A percentile compares a stretch with the other conserved stretches of the same genome.
phyloP scores from a whole-genome alignment of 257 asterid genomes.

The Craterostigma plantagineum region DNA sequence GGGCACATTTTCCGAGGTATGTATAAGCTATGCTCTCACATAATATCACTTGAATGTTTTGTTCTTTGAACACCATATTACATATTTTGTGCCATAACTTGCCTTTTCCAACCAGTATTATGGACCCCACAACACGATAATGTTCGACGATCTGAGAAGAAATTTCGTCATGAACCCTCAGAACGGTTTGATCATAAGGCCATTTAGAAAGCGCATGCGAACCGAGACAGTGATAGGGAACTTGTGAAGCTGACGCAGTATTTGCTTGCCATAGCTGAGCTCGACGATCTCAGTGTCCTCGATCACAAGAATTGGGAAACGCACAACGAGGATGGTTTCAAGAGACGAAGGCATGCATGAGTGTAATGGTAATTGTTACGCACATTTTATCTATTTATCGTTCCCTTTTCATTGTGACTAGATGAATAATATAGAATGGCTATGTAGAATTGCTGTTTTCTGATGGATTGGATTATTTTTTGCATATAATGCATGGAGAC shows the following conservation, averaged over 20 bases:
- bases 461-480: too few species aligned
- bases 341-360: conserved; percentile 60
- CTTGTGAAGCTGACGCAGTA: conserved; percentile 79
- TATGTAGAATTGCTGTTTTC: too few species aligned
- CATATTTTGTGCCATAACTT: too few species aligned
- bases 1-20: conserved; percentile 80
- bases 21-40: conserved; percentile 4
- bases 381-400: too few species aligned
- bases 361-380: background rate
- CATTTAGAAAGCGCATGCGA: conserved; percentile 71
- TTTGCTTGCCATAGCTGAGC: conserved; percentile 71
- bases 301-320: conserved; percentile 82
- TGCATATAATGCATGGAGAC: too few species aligned
- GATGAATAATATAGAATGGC: too few species aligned
- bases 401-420: too few species aligned
- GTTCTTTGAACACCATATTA: too few species aligned
- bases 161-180: conserved; percentile 95
- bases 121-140: conserved; percentile 61
- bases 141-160: conserved; percentile 87
- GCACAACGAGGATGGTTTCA: conserved; percentile 31
- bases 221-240: conserved; percentile 56
- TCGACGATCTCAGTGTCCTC: conserved; percentile 59
- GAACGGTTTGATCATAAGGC: conserved; percentile 69
- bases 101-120: conserved; percentile 29
- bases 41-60: background rate